These are phyloP conservation scores for Trichodelitschia bisporula DNA, from an alignment of 495 filamentous ascomycete genomes.

Conservation along the genomic window DNA sequence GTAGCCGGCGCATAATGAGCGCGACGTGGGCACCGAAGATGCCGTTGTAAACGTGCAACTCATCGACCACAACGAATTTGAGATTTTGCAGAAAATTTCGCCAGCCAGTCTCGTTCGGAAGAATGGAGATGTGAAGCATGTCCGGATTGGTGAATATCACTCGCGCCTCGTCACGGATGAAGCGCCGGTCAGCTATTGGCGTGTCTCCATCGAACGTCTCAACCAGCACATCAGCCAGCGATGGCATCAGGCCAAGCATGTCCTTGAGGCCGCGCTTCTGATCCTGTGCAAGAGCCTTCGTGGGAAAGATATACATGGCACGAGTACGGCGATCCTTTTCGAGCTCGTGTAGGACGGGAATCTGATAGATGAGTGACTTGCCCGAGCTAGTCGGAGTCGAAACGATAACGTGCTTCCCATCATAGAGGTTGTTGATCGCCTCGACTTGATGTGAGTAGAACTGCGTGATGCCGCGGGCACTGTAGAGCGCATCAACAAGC, in stretches of 20 bases:
- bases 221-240: constrained; percentile 48
- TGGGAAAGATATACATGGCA: constrained; percentile 97
- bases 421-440: constrained; percentile 75
- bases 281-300: constrained; percentile 91
- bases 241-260: constrained; percentile 53
- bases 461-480: constrained; percentile 57
- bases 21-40: constrained; percentile 85
- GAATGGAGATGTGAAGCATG: constrained; percentile 87
- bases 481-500: constrained; percentile 85
- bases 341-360: constrained; percentile 74
- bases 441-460: constrained; percentile 91
- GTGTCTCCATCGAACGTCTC: constrained; percentile 97
- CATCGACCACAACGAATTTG: constrained; percentile 56
- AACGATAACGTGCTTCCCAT: constrained; percentile 70
- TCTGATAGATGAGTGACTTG: constrained; percentile 89
- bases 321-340: constrained; percentile 52
- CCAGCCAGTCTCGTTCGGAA: constrained; percentile 83
- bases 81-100: constrained; percentile 70
- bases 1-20: constrained; percentile 76
- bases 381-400: constrained; percentile 89
- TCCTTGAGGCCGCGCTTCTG: constrained; percentile 76
- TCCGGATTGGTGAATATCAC: constrained; percentile 98
- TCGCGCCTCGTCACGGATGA: constrained; percentile 65
- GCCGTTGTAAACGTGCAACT: constrained; percentile 92
- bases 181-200: constrained; percentile 47